Percentiles rank a stretch among this genome's conserved stretches.
These are phyloP conservation scores for Sordaria brevicollis DNA, from an alignment of 495 filamentous ascomycete genomes.

Conservation along the genomic window DNA sequence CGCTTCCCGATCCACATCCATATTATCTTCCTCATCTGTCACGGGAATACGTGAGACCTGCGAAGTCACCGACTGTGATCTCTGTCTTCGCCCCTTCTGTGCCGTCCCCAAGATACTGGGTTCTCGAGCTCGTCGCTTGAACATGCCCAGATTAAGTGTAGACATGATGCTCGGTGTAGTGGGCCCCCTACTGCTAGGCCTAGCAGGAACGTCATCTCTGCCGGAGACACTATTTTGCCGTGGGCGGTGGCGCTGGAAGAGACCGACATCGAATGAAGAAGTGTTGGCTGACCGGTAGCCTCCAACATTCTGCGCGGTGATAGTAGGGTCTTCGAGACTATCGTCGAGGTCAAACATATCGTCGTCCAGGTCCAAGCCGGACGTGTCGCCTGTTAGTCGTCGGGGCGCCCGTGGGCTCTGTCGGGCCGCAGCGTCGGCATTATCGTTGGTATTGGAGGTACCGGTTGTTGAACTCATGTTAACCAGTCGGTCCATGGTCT, in stretches of 20 bases:
- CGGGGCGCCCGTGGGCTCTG: slow-evolving; percentile 12
- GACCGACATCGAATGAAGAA: slow-evolving; percentile 30
- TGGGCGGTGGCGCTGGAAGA: slow-evolving; percentile 32
- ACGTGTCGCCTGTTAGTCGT: slow-evolving; percentile 23
- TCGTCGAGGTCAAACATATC: slow-evolving; percentile 35
- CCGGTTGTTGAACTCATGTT: slow-evolving; percentile 28
- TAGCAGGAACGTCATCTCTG: slow-evolving; percentile 32
- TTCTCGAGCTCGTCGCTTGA: slow-evolving; percentile 34
- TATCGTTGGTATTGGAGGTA: background rate
- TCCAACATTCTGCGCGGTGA: slow-evolving; percentile 16
- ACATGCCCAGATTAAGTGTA: slow-evolving; percentile 35
- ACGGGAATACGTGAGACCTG: slow-evolving; percentile 8
- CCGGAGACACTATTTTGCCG: slow-evolving; percentile 36
- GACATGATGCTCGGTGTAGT: slow-evolving; percentile 35
- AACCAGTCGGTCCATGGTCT: slow-evolving; percentile 27
- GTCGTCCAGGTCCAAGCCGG: slow-evolving; percentile 38
- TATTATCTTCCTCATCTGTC: background rate
- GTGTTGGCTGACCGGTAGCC: slow-evolving; percentile 33
- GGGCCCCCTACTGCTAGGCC: slow-evolving; percentile 37
- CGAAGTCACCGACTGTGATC: slow-evolving; percentile 16
- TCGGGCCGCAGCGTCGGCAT: slow-evolving; percentile 17
- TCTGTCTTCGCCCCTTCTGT: slow-evolving; percentile 24
- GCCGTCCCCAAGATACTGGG: slow-evolving; percentile 37
- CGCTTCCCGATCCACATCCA: slow-evolving; percentile 1
- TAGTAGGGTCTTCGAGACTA: slow-evolving; percentile 25